Evolutionary conservation across 2,329 filamentous ascomycete species (phyloP), one percentile per base, ranked within the genome.

Genomic region (Aureobasidium zeae): DNA sequence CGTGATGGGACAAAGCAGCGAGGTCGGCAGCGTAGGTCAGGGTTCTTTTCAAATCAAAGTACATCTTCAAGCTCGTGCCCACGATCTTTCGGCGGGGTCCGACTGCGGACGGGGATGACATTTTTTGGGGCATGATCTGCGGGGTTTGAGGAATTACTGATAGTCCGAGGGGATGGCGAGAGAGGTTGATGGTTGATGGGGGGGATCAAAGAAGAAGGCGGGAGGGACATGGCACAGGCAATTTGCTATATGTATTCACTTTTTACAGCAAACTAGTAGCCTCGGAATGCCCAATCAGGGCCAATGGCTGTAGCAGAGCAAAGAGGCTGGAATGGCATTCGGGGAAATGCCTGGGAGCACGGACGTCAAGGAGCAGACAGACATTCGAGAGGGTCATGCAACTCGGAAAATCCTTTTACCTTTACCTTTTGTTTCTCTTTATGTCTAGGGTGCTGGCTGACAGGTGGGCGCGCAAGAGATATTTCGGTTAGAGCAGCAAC

Each of bases 31-130:
- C 57, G 56, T 71, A 70, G 35, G 58, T 69, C 57, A 60, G 64
- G 1, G 83, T 87, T 48, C 71, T 70, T 9, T 72, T 63, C 7
- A 80, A 72, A 49, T 79, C 76, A 64, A 88, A 88, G 71, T 88
- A 87, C 76, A 86, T 83, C 57, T 87, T 87, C 28, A 82, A 76
- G 34, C 78, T 83, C 51, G 86, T 78, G 60, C 83, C 82, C 48
- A 87, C 70, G 48, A 87, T 69, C 55, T 77, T 78, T 55, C 76
- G 75, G 45, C 58, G 57, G 38, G 32, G 29, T 26, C 39, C 39
- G 39, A 33, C 39, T 49, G 42, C 42, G 31, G 46, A 43, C 31
- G 44, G 29, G 8, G 37, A 41, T 15, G 38, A 42, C 25, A 36
- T 46, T 24, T 25, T 46, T 34, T n/a, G n/a, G n/a, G n/a, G 36